Evolutionary conservation across 371 early-diverging fungal species (phyloP).

Genomic region (Mortierella sp.): DNA sequence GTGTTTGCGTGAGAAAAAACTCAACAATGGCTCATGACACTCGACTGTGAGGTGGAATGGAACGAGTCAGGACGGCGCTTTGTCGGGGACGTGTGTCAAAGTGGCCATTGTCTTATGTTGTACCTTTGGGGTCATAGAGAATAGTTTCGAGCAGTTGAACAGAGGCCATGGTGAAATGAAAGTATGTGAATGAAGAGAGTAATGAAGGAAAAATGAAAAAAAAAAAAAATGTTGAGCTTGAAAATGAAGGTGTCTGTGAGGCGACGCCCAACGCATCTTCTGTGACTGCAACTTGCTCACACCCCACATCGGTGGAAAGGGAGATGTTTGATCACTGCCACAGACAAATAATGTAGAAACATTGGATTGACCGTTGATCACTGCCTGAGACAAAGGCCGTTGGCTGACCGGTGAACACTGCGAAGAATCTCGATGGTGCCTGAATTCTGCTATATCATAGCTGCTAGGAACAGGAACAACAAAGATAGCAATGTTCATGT

Average conservation of each 20-base stretch:
- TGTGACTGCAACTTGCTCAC: too few species aligned
- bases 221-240: not conserved
- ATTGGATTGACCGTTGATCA: too few species aligned
- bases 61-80: not conserved
- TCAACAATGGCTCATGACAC: not conserved
- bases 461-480: too few species aligned
- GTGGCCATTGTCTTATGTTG: constrained; percentile 32
- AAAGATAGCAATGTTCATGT: too few species aligned
- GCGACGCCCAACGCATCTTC: too few species aligned
- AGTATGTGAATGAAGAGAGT: not conserved
- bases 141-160: constrained; percentile 69
- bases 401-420: too few species aligned
- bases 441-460: too few species aligned
- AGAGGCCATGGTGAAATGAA: constrained; percentile 24
- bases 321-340: too few species aligned
- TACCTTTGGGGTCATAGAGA: constrained; percentile 67
- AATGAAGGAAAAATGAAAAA: not conserved
- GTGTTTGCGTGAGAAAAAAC: constrained; percentile 14
- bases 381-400: too few species aligned
- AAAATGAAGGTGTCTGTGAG: not conserved
- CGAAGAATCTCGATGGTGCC: too few species aligned
- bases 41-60: not conserved
- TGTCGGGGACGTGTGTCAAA: not conserved
- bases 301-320: too few species aligned
- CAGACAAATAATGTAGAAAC: too few species aligned